Conservation (phyloP, 192 early-diverging fungal species). For the Coemansia sp. region DNA sequence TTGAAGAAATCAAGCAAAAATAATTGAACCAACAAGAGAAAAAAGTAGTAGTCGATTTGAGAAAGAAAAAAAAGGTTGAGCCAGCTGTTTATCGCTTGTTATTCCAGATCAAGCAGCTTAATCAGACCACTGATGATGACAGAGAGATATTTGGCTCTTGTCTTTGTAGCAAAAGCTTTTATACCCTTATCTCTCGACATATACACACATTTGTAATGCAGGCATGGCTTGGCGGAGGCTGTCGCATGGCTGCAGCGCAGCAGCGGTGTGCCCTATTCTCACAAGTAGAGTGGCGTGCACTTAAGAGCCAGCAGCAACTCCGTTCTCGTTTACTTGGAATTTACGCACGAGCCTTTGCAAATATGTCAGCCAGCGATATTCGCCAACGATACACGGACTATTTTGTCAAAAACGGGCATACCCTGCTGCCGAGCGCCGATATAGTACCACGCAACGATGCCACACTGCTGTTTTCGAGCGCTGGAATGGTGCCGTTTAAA, state of each 20-base stretch:
- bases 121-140: neutral
- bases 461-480: constrained; percentile 93
- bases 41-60: neutral
- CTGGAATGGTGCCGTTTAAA: constrained; percentile 98
- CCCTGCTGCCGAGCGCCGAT: constrained; percentile 74
- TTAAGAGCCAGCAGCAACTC: neutral
- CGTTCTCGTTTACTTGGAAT: neutral
- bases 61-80: constrained; percentile 2
- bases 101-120: neutral
- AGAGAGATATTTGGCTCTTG: neutral
- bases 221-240: constrained; percentile 1
- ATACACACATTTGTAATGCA: neutral
- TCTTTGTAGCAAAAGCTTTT: neutral
- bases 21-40: neutral
- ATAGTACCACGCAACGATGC: constrained; percentile 95
- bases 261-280: neutral
- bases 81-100: neutral
- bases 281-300: neutral
- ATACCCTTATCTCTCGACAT: neutral
- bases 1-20: neutral
- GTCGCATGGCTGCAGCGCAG: constrained; percentile 2
- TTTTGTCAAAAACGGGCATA: constrained; percentile 74
- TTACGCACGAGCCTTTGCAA: constrained; percentile 10
- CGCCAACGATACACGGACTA: constrained; percentile 86
- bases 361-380: constrained; percentile 66